Evolutionary conservation across 768 basidiomycete genomes (phyloP), one percentile per base, ranked within the genome.

Genomic region (Rossbeevera mucosa): DNA sequence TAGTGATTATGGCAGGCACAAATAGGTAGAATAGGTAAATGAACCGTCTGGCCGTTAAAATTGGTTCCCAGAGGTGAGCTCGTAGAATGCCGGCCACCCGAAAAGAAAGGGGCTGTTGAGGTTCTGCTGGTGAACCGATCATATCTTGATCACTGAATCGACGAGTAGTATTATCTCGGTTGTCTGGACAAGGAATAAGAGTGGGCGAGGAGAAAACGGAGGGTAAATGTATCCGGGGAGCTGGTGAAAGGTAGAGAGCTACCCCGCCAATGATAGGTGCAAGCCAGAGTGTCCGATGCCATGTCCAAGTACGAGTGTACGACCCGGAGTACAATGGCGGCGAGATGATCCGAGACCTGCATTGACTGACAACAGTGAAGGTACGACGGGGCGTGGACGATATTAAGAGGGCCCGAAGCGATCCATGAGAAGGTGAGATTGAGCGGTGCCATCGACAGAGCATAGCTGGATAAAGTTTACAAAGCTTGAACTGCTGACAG

Each of bases 1-100:
- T 79, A 2, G 83, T 76, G 44, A 94, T 42, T 47, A 99, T 80
- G 53, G 97, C 91, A 1, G 96, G 96, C 4, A 87, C 70, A 70
- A 99, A 98, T 49, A 98, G 75, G 55, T 79, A 68, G 57, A 86
- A 85, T 20, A 99, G 81, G 60, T 88, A 81, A 22, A 93, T 68
- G 72, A 98, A 97, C 38, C 96, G 81, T 48, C 78, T 74, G 22
- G 85, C 80, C 1, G 92, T 97, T 44, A 88, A 76, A 47, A 98
- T 65, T 13, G 93, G 95, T 64, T 97, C 94, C 80, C 88, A 80
- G 60, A 98, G 70, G 47, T 74, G 76, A 48, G 77, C 72, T 40
- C 75, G 76, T 16, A 94, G 60, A 45, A 88, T 62, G 12, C 64
- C 55, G 8, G 67, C 43, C 45, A 87, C 69, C 41, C 77, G 72